Percentiles rank a stretch among this genome's conserved stretches.
Conservation (phyloP, 164 flowering plant genomes). For the Liriodendron chinense region DNA sequence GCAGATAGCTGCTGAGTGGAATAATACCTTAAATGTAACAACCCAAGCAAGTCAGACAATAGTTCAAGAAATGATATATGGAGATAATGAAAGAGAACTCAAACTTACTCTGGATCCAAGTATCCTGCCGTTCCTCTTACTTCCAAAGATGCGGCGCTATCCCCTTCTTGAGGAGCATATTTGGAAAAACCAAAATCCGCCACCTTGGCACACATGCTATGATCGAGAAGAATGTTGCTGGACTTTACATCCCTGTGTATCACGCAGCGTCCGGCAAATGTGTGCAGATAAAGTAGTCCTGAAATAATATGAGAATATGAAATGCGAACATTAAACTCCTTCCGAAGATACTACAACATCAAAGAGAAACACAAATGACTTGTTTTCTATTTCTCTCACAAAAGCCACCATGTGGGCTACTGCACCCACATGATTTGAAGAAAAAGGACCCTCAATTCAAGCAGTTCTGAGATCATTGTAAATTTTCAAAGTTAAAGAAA, state of each 20-base stretch:
- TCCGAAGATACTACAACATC: not conserved
- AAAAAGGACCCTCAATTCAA: no score
- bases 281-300: slow-evolving; percentile 71
- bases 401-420: no score
- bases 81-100: not conserved
- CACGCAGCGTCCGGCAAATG: slow-evolving; percentile 56
- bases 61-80: not conserved
- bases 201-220: slow-evolving; percentile 75
- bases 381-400: no score
- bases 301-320: slow-evolving; percentile 14
- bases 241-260: slow-evolving; percentile 84
- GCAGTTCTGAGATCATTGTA: no score
- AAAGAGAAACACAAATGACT: no score
- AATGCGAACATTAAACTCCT: slow-evolving; percentile 4
- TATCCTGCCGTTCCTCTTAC: slow-evolving; percentile 86
- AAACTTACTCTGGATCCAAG: slow-evolving; percentile 80
- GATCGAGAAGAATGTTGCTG: slow-evolving; percentile 83
- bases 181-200: slow-evolving; percentile 82
- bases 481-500: no score
- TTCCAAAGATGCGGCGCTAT: slow-evolving; percentile 68
- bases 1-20: slow-evolving; percentile 75
- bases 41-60: not conserved
- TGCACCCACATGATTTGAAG: no score
- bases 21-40: slow-evolving; percentile 51
- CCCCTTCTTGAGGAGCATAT: slow-evolving; percentile 85